Percentiles rank a stretch among this genome's conserved stretches.
phyloP scores from a whole-genome alignment of 2,329 filamentous ascomycete genomes.

The Stachybotrys chartarum region DNA sequence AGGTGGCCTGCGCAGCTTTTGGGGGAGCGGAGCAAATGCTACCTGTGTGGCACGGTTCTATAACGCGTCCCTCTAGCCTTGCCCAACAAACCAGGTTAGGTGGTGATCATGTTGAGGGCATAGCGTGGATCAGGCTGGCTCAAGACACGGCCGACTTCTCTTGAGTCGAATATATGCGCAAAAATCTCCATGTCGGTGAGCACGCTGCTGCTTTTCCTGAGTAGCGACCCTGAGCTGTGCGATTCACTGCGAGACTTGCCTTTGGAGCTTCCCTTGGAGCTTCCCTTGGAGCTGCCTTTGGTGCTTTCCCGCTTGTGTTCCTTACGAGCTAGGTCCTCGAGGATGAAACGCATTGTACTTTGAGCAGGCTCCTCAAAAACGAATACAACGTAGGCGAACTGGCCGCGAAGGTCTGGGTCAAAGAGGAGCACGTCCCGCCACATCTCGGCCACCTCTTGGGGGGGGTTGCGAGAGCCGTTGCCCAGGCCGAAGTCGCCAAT shows the following conservation, averaged over 20 bases:
- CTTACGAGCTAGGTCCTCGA: constrained; percentile 50
- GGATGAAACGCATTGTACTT: constrained; percentile 45
- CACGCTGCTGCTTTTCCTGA: constrained; percentile 16
- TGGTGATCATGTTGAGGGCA: constrained; percentile 44
- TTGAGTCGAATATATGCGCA: constrained; percentile 40
- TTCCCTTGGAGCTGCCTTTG: constrained; percentile 25
- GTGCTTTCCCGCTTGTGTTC: constrained; percentile 26
- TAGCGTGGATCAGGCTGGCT: constrained; percentile 48
- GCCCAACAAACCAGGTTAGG: constrained; percentile 6
- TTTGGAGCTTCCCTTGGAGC: constrained; percentile 17
- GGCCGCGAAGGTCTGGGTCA: constrained; percentile 54
- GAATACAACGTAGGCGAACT: constrained; percentile 56
- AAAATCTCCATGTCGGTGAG: constrained; percentile 47
- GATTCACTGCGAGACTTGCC: not conserved
- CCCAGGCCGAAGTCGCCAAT: constrained; percentile 60
- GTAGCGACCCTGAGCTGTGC: constrained; percentile 13
- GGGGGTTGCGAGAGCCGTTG: constrained; percentile 57
- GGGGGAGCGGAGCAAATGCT: too few species aligned
- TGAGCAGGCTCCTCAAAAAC: constrained; percentile 53
- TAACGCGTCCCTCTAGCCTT: not conserved
- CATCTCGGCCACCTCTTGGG: constrained; percentile 55
- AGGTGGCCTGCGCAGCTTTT: too few species aligned
- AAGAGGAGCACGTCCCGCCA: constrained; percentile 60
- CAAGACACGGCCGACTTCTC: constrained; percentile 42
- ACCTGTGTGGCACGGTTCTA: too few species aligned